A percentile compares a stretch with the other conserved stretches of the same genome.
Conservation (phyloP, 305 asterid species). For the Fraxinus sp. region DNA sequence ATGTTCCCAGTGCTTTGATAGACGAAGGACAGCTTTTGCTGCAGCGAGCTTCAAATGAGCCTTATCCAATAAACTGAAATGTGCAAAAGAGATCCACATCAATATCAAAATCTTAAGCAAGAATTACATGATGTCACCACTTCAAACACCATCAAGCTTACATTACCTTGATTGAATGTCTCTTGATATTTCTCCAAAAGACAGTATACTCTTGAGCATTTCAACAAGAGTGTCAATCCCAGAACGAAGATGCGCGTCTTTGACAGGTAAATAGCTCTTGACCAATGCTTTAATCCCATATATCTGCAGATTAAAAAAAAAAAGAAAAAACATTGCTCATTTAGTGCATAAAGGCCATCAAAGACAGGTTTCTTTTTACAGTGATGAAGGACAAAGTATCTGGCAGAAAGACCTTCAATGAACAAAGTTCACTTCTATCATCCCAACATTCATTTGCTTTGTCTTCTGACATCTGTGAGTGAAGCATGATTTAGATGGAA, state of each 20-base stretch:
- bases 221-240: constrained; percentile 76
- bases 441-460: constrained; percentile 73
- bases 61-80: constrained; percentile 75
- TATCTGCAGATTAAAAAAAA: constrained; percentile 48
- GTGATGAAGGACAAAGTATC: constrained; percentile 20
- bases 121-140: constrained; percentile 25
- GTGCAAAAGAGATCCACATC: constrained; percentile 29
- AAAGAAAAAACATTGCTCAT: constrained; percentile 12
- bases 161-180: constrained; percentile 77
- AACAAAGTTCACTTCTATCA: constrained; percentile 84
- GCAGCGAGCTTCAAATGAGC: constrained; percentile 98
- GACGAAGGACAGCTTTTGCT: constrained; percentile 94
- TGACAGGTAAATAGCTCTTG: constrained; percentile 93
- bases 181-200: constrained; percentile 67
- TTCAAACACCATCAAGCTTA: constrained; percentile 10
- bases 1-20: constrained; percentile 92
- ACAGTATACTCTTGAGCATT: constrained; percentile 73
- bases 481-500: constrained; percentile 28
- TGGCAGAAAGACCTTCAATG: constrained; percentile 64
- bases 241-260: constrained; percentile 90
- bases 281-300: constrained; percentile 93
- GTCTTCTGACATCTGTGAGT: constrained; percentile 66
- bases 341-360: constrained; percentile 20
- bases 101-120: constrained; percentile 19
- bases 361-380: constrained; percentile 19